phyloP scores from a whole-genome alignment of 805 yeast species.

The Candida dendrica region DNA sequence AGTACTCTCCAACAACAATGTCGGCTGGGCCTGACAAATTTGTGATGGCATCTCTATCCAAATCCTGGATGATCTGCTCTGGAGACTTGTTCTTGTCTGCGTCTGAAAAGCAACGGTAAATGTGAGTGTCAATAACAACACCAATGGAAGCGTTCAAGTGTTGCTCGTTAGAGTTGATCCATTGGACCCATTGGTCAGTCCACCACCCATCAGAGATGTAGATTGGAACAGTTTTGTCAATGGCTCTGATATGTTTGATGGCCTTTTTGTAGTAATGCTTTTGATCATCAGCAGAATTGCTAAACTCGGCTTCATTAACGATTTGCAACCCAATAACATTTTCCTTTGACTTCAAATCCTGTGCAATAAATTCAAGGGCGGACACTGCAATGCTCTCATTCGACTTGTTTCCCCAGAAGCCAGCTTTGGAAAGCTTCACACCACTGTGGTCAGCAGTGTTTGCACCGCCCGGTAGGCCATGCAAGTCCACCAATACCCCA shows the following conservation, averaged over 20 bases:
- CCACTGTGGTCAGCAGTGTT: slow-evolving; percentile 85
- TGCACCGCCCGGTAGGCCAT: slow-evolving; percentile 91
- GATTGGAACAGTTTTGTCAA: slow-evolving; percentile 56
- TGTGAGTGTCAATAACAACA: slow-evolving; percentile 75
- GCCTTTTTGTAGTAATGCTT: slow-evolving; percentile 61
- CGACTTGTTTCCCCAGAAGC: slow-evolving; percentile 49
- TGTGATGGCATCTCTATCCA: slow-evolving; percentile 42
- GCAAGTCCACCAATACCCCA: slow-evolving; percentile 76
- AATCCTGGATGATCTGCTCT: slow-evolving; percentile 50
- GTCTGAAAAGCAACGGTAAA: slow-evolving; percentile 80
- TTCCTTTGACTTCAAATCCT: slow-evolving; percentile 47
- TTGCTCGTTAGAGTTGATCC: slow-evolving; percentile 41
- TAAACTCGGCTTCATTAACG: slow-evolving; percentile 76
- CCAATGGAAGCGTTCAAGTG: slow-evolving; percentile 37
- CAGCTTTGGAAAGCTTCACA: slow-evolving; percentile 47
- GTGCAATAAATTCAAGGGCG: slow-evolving; percentile 52
- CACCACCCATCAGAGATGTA: slow-evolving; percentile 94
- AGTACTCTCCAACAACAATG: slow-evolving; percentile 80
- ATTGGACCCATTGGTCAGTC: slow-evolving; percentile 69
- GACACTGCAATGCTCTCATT: slow-evolving; percentile 39
- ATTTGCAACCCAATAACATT: slow-evolving; percentile 80
- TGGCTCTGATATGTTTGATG: slow-evolving; percentile 45
- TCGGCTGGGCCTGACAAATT: slow-evolving; percentile 51
- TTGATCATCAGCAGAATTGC: slow-evolving; percentile 44
- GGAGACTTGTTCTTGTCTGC: slow-evolving; percentile 62